These are phyloP conservation scores for Pisolithus microcarpus DNA, from an alignment of 768 basidiomycete genomes.

Conservation along the genomic window DNA sequence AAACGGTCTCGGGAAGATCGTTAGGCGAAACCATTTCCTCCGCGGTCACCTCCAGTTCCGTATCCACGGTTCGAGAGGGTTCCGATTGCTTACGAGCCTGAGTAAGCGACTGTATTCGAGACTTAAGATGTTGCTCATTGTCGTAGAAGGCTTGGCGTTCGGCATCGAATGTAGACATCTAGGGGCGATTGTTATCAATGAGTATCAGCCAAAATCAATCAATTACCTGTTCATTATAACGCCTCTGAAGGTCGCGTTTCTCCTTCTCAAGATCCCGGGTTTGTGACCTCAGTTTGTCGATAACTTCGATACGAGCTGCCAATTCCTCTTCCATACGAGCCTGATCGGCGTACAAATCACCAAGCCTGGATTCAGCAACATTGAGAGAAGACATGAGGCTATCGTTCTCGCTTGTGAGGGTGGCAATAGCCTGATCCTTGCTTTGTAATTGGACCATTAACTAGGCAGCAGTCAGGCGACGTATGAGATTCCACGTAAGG, in stretches of 20 bases:
- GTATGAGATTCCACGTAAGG: slow-evolving; percentile 5
- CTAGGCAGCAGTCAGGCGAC: slow-evolving; percentile 31
- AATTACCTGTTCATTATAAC: slow-evolving; percentile 83
- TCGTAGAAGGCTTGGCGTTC: slow-evolving; percentile 91
- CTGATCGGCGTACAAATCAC: slow-evolving; percentile 78
- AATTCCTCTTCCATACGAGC: slow-evolving; percentile 75
- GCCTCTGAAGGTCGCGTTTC: slow-evolving; percentile 71
- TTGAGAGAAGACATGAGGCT: slow-evolving; percentile 57
- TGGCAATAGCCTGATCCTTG: slow-evolving; percentile 63
- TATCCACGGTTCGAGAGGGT: slow-evolving; percentile 25
- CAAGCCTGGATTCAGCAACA: slow-evolving; percentile 62
- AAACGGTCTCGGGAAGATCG: slow-evolving; percentile 17
- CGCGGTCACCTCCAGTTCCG: slow-evolving; percentile 36
- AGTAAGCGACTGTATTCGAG: slow-evolving; percentile 75
- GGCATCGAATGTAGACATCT: slow-evolving; percentile 86
- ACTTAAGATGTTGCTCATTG: slow-evolving; percentile 89
- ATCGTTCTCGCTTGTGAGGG: slow-evolving; percentile 57
- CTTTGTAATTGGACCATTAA: slow-evolving; percentile 71
- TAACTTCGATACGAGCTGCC: slow-evolving; percentile 72
- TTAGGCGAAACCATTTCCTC: slow-evolving; percentile 27
- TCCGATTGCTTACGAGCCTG: slow-evolving; percentile 56
- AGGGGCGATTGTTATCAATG: slow-evolving; percentile 8
- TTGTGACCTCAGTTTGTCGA: slow-evolving; percentile 74
- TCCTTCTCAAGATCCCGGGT: slow-evolving; percentile 85
- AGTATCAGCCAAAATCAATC: slow-evolving; percentile 10